Percentiles rank a stretch among this genome's conserved stretches.
phyloP scores from a whole-genome alignment of 768 basidiomycete species.

The Udeniomyces megalosporus region DNA sequence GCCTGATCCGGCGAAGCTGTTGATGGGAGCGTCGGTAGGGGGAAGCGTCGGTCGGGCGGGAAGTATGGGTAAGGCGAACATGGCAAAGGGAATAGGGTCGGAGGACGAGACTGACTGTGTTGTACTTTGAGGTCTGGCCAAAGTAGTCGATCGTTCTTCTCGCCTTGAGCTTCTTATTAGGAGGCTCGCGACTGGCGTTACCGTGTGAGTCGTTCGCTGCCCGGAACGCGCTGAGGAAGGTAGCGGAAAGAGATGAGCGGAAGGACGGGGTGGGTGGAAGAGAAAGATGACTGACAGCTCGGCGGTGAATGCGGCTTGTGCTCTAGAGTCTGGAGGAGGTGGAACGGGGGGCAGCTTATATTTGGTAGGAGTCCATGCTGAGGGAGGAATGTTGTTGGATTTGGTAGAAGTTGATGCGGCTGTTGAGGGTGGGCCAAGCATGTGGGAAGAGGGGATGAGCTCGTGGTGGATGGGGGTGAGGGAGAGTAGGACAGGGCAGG shows the following conservation, averaged over 20 bases:
- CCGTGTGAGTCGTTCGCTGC: conserved; percentile 1
- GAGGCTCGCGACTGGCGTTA: not conserved
- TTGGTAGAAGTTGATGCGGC: not conserved
- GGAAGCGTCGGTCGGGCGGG: conserved; percentile 16
- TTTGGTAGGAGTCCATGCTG: conserved; percentile 8
- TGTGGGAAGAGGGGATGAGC: not conserved
- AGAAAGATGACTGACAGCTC: too few relatives aligned
- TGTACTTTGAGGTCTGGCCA: conserved; percentile 73
- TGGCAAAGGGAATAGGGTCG: not conserved
- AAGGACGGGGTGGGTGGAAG: too few relatives aligned
- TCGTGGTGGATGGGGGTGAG: too few relatives aligned
- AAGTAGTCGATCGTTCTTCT: conserved; percentile 89
- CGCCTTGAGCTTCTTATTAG: conserved; percentile 74
- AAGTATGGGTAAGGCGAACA: conserved; percentile 13
- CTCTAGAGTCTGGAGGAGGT: conserved; percentile 9
- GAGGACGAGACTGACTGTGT: conserved; percentile 43
- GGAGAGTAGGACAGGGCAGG: too few relatives aligned
- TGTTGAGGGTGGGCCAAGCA: not conserved
- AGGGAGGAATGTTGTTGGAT: not conserved
- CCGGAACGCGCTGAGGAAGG: too few relatives aligned
- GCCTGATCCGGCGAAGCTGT: conserved; percentile 37
- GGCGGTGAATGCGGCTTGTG: conserved; percentile 8
- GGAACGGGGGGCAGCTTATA: not conserved
- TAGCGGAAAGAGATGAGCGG: too few relatives aligned
- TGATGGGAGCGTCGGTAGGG: conserved; percentile 41